A percentile compares a stretch with the other conserved stretches of the same genome.
Evolutionary conservation across 768 basidiomycete species (phyloP).

Genomic region (Panus rudis): DNA sequence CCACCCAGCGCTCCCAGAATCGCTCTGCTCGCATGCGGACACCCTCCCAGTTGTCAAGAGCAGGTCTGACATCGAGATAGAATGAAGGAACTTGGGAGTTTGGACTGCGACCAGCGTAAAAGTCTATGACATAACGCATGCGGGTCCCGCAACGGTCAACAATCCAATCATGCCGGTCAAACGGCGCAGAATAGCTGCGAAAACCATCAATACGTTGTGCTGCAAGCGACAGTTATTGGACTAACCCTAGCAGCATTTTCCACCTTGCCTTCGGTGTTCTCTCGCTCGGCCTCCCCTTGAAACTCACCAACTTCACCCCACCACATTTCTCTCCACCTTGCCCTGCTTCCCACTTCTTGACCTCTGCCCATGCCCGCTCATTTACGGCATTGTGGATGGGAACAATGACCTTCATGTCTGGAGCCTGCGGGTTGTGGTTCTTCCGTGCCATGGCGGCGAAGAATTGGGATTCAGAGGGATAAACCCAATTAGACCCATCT

Average conservation of each 20-base stretch:
- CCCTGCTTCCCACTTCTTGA: slow-evolving; percentile 52
- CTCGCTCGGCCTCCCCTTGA: slow-evolving; percentile 83
- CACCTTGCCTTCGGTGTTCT: slow-evolving; percentile 74
- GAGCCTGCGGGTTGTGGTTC: slow-evolving; percentile 76
- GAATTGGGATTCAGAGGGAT: slow-evolving; percentile 98
- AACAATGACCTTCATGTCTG: slow-evolving; percentile 94
- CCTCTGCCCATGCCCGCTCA: slow-evolving; percentile 53
- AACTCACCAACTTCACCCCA: slow-evolving; percentile 76
- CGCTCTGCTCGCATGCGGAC: slow-evolving; percentile 69
- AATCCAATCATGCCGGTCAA: slow-evolving; percentile 97
- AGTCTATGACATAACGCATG: slow-evolving; percentile 95
- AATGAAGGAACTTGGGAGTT: slow-evolving; percentile 60
- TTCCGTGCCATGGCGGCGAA: slow-evolving; percentile 96
- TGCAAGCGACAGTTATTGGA: slow-evolving; percentile 5
- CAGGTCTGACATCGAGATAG: slow-evolving; percentile 91
- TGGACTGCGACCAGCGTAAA: slow-evolving; percentile 74
- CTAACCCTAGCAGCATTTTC: slow-evolving; percentile 83
- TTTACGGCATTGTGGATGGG: slow-evolving; percentile 99
- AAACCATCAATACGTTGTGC: slow-evolving; percentile 8
- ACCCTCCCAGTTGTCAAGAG: slow-evolving; percentile 93
- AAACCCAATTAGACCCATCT: slow-evolving; percentile 81
- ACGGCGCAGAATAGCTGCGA: slow-evolving; percentile 82
- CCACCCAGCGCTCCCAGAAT: slow-evolving; percentile 38
- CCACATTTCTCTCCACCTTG: slow-evolving; percentile 80
- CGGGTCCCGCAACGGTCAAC: slow-evolving; percentile 88